Evolutionary conservation across 2,329 filamentous ascomycete genomes (phyloP), one percentile per base, ranked within the genome.

Genomic region (Pyrenophora seminiperda): DNA sequence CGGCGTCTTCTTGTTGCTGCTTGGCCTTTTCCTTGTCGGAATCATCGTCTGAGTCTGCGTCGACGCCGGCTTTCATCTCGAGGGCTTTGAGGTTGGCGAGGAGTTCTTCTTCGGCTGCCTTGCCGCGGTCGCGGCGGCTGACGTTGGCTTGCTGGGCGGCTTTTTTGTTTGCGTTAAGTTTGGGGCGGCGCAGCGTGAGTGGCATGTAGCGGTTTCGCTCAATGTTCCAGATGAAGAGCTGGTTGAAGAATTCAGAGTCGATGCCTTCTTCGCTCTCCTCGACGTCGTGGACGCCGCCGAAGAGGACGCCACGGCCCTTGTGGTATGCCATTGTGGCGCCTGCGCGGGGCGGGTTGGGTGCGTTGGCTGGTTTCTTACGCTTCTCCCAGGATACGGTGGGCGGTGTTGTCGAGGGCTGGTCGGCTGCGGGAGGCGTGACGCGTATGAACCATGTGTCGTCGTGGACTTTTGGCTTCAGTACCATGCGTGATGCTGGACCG

Each of bases 161-260:
- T 29, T 79, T 81, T 59, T 84, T 86, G 60, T 86, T 88, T 55
- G 84, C 82, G 39, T 83, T 83, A 15, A 81, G 77, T 19, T 91
- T 85, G 2, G 90, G 83, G 61, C 91, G 90, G 43, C 92, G 82
- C 37, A 97, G 77, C 7, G 79, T 78, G 36, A 97, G 79, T 2
- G 89, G 90, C 78, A 97, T 97, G 77, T 96, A 97, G 7, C 94
- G 83, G 70, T 99, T 99, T 51, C 93, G 84, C 66, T 97, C 94
- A 56, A 96, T 86, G 67, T 96, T 97, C 90, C 92, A 97, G 4
- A 92, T 89, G 66, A 89, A 95, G 18, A 97, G 76, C 47, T 87
- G 83, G 64, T 97, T 93, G 77, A 97, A 99, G 75, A 99, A 99
- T 71, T 97, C 92, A 68, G 90, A 96, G 46, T 99, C 93, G 60